Conservation (phyloP, 2,329 filamentous ascomycete species). For the Neonectria hederae region DNA sequence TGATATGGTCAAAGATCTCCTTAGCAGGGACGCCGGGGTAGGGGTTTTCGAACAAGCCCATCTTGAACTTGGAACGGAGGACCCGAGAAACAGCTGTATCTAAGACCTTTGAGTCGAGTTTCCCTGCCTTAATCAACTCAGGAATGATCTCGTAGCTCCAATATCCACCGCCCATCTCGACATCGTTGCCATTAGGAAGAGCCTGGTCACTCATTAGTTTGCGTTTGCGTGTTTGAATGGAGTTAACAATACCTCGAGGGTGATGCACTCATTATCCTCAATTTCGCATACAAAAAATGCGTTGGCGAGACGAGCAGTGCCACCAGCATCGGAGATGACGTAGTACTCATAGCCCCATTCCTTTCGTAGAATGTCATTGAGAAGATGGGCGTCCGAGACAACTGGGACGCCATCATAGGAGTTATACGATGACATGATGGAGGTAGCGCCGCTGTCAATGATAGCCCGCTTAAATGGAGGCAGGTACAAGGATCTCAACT, state of each 20-base stretch:
- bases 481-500: conserved; percentile 65
- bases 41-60: conserved; percentile 77
- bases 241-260: conserved; percentile 56
- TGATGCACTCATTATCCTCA: conserved; percentile 71
- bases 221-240: accelerated
- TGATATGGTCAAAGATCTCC: conserved; percentile 66
- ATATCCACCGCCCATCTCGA: conserved; percentile 81
- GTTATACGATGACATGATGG: conserved; percentile 80
- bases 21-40: conserved; percentile 67
- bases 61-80: conserved; percentile 73
- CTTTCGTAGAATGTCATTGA: conserved; percentile 74
- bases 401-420: conserved; percentile 77
- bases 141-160: conserved; percentile 76
- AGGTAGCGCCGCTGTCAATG: conserved; percentile 72
- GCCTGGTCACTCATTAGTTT: conserved; percentile 48
- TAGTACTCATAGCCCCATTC: conserved; percentile 81
- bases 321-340: conserved; percentile 71
- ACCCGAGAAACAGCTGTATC: conserved; percentile 73
- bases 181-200: conserved; percentile 74
- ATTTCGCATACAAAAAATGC: conserved; percentile 71
- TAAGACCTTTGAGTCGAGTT: conserved; percentile 67
- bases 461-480: conserved; percentile 75
- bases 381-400: conserved; percentile 70
- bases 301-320: conserved; percentile 72
- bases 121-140: conserved; percentile 68